Evolutionary conservation across 768 basidiomycete genomes (phyloP).

Genomic region (Mycena sanguinolenta): DNA sequence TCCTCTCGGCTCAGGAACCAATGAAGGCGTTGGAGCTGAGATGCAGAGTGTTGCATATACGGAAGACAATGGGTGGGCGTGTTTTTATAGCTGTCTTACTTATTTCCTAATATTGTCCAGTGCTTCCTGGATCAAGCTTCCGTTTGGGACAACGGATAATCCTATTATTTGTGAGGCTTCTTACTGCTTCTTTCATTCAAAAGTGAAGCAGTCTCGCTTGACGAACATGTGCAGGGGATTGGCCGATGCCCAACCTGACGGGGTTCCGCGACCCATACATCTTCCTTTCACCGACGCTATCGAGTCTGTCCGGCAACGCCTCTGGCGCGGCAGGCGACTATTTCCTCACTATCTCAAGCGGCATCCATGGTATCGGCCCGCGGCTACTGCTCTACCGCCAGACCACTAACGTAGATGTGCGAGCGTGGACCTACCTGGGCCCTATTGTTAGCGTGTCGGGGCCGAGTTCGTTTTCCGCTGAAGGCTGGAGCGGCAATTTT

Average conservation of each 20-base stretch:
- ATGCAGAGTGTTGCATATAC: slow-evolving; percentile 33
- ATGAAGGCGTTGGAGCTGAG: slow-evolving; percentile 28
- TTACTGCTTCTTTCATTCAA: neutral
- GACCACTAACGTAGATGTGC: slow-evolving; percentile 31
- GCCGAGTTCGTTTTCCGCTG: slow-evolving; percentile 18
- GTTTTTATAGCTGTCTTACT: neutral
- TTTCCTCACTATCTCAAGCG: slow-evolving; percentile 31
- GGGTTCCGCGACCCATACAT: slow-evolving; percentile 33
- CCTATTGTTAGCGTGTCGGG: slow-evolving; percentile 21
- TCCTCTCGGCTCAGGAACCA: slow-evolving; percentile 23
- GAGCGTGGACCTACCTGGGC: slow-evolving; percentile 31
- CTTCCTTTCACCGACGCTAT: slow-evolving; percentile 21
- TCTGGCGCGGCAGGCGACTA: slow-evolving; percentile 30
- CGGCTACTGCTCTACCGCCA: slow-evolving; percentile 31
- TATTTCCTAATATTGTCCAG: neutral
- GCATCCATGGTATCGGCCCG: slow-evolving; percentile 28
- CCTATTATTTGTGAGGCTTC: slow-evolving; percentile 25
- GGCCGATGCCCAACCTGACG: slow-evolving; percentile 26
- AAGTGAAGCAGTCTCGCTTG: neutral
- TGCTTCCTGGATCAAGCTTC: slow-evolving; percentile 31
- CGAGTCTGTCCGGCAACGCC: slow-evolving; percentile 16
- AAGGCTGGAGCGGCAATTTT: slow-evolving; percentile 33
- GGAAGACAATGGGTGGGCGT: slow-evolving; percentile 20
- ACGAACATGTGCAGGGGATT: slow-evolving; percentile 11
- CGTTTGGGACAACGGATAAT: slow-evolving; percentile 23